Percentiles rank a stretch among this genome's conserved stretches.
Evolutionary conservation across 2,329 filamentous ascomycete species (phyloP).

Genomic region (Fusarium tuaranense): DNA sequence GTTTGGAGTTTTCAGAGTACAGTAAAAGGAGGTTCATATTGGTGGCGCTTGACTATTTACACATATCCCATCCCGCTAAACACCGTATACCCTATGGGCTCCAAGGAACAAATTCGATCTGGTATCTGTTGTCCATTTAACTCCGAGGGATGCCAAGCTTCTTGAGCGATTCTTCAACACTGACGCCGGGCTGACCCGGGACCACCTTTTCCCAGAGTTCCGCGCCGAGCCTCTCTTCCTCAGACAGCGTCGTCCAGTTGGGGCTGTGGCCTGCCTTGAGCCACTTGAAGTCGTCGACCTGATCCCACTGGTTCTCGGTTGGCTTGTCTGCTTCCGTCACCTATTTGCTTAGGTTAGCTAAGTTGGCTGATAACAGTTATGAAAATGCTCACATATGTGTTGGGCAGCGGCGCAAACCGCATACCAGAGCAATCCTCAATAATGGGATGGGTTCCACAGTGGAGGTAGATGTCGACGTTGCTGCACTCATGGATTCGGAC

Average conservation of each 20-base stretch:
- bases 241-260: constrained; percentile 82
- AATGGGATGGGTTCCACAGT: constrained; percentile 86
- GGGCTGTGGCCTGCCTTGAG: constrained; percentile 87
- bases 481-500: constrained; percentile 91
- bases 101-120: constrained; percentile 4
- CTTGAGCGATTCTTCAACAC: constrained; percentile 74
- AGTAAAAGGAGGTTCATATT: constrained; percentile 19
- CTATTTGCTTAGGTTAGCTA: constrained; percentile 29
- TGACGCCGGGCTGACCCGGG: constrained; percentile 70
- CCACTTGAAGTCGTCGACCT: constrained; percentile 99
- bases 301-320: constrained; percentile 80
- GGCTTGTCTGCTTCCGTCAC: constrained; percentile 45
- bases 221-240: constrained; percentile 68
- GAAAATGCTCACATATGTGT: constrained; percentile 70
- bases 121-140: not conserved
- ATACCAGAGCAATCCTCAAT: constrained; percentile 89
- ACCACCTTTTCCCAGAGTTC: constrained; percentile 78
- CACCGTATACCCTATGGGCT: not conserved
- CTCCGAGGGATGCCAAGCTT: constrained; percentile 56
- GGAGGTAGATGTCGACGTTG: constrained; percentile 85
- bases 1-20: constrained; percentile 23
- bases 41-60: constrained; percentile 23
- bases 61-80: constrained; percentile 12
- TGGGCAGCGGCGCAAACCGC: constrained; percentile 82
- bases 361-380: not conserved